A percentile compares a stretch with the other conserved stretches of the same genome.
These are phyloP conservation scores for Mitosporidium daphniae DNA, from an alignment of 371 early-diverging fungal genomes.

Conservation along the genomic window DNA sequence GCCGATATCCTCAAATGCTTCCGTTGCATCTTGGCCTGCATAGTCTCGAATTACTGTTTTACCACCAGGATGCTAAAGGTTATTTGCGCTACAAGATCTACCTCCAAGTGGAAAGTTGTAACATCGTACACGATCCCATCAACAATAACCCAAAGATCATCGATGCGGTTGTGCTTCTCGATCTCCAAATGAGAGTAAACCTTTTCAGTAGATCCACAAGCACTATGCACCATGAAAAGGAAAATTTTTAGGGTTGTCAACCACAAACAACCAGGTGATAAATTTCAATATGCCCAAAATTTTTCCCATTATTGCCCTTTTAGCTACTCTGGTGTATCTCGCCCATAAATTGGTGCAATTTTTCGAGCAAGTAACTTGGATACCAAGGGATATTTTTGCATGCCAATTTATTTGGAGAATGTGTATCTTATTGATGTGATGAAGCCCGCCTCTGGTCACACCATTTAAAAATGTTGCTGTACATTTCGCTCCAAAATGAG, in stretches of 20 bases:
- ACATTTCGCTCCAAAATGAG: no score
- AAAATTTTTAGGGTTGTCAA: not conserved
- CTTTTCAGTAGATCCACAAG: not conserved
- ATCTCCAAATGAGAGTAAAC: slow-evolving; percentile 24
- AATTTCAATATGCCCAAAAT: not conserved
- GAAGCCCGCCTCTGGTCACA: no score
- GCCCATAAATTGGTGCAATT: no score
- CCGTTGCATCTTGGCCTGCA: slow-evolving; percentile 47
- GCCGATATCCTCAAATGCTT: slow-evolving; percentile 68
- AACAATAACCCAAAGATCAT: slow-evolving; percentile 76
- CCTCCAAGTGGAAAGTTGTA: slow-evolving; percentile 46
- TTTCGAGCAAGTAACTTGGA: no score
- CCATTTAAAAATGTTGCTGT: no score
- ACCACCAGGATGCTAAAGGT: slow-evolving; percentile 59
- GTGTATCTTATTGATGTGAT: no score
- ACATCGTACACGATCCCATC: slow-evolving; percentile 59
- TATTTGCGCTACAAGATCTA: no score
- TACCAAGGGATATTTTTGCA: no score
- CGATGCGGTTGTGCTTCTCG: slow-evolving; percentile 36
- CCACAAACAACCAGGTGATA: not conserved
- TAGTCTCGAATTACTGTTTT: slow-evolving; percentile 26
- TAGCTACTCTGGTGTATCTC: no score
- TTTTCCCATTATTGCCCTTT: no score
- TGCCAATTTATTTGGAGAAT: no score
- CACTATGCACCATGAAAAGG: not conserved